phyloP scores from a whole-genome alignment of 2,329 filamentous ascomycete genomes.

The Aaosphaeria pasadenensis region DNA sequence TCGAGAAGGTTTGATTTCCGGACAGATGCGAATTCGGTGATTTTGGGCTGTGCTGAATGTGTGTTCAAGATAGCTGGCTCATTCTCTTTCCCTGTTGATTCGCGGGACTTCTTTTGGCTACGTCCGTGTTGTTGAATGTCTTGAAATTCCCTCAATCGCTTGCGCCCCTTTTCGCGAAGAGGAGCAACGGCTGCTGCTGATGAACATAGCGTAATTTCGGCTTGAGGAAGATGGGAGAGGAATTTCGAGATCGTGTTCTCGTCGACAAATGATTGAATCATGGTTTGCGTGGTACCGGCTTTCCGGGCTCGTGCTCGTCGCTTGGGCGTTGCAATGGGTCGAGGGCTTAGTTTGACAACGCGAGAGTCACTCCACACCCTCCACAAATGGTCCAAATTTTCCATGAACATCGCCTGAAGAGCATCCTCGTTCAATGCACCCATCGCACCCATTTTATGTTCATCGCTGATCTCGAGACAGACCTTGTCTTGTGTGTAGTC shows the following conservation, averaged over 20 bases:
- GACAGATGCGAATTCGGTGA: constrained; percentile 36
- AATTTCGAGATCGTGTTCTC: constrained; percentile 44
- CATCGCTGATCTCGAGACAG: constrained; percentile 39
- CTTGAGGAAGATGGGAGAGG: constrained; percentile 55
- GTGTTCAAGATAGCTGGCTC: constrained; percentile 10
- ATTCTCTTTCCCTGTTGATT: constrained; percentile 30
- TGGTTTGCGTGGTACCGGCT: constrained; percentile 34
- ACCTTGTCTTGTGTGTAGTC: constrained; percentile 44
- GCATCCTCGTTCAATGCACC: constrained; percentile 44
- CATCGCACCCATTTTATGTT: constrained; percentile 22
- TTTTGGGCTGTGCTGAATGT: constrained; percentile 28
- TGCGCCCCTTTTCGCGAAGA: constrained; percentile 63
- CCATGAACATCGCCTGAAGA: constrained; percentile 51
- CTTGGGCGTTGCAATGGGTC: constrained; percentile 30
- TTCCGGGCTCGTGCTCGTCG: constrained; percentile 33
- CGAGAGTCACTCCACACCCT: constrained; percentile 33
- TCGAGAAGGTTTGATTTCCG: constrained; percentile 48
- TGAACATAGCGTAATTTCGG: constrained; percentile 51
- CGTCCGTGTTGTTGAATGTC: constrained; percentile 49
- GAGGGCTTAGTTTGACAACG: constrained; percentile 10
- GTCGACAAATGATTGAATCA: constrained; percentile 47
- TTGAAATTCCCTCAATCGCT: constrained; percentile 67
- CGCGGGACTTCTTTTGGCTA: constrained; percentile 27
- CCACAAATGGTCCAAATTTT: constrained; percentile 47
- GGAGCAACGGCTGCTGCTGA: constrained; percentile 55